Evolutionary conservation across 2,329 filamentous ascomycete genomes (phyloP), one percentile per base, ranked within the genome.

Genomic region (Fusarium algeriense): DNA sequence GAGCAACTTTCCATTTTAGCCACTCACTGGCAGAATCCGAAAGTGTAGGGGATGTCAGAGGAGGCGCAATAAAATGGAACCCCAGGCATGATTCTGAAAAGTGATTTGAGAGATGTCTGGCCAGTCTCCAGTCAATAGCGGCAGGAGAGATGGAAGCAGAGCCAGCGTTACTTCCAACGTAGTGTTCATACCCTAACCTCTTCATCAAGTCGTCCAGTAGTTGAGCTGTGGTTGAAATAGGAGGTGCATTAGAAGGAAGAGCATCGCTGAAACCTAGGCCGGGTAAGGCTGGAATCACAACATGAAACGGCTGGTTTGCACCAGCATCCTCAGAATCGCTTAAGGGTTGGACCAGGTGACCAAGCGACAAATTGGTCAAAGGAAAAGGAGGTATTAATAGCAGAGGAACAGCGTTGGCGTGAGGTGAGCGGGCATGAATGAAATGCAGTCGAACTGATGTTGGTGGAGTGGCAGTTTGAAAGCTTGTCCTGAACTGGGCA

Each of bases 221-320:
- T 4, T 84, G 82, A 1, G 88, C 89, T 1, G 88, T 88, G 15
- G 85, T 81, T 9, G 82, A 76, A 60, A 89, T 78, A n/a, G 85
- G 83, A 74, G 85, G 82, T 11, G 80, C 80, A 50, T 85, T 85
- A 59, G 83, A 83, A 2, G 83, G 81, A 41, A 90, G 83, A 4
- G 89, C 83, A 77, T 92, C 90, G 77, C 90, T 91, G 75, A 92
- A 93, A 19, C 89, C 90, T 48, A 91, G 82, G 1, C 90, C 90
- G 0, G 91, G 90, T 23, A 92, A 84, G 45, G 88, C 89, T 2
- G 91, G 90, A 23, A 88, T 87, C 23, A 93, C 85, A n/a, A 92
- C 76, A 74, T 92, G 88, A 73, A 92, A 93, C 1, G 89, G 84
- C 64, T 88, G 86, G 20, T 80, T 74, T 44, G 75, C 73, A 58